These are phyloP conservation scores for Helianthus annuus DNA, from an alignment of 129 eudicot genomes.

Conservation along the genomic window DNA sequence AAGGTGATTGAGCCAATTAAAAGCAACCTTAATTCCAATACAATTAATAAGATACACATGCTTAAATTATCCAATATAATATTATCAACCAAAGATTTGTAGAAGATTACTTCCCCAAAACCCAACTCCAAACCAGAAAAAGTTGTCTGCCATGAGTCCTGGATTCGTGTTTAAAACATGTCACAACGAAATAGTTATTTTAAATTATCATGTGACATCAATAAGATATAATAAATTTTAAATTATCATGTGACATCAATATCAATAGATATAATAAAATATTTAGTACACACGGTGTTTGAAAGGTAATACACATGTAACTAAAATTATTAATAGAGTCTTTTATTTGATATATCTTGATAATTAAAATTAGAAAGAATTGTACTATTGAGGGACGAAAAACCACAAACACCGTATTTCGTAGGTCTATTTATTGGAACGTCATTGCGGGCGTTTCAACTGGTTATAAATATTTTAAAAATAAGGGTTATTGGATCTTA, in stretches of 20 bases:
- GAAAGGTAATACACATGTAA: neutral
- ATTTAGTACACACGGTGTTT: neutral
- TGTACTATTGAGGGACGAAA: neutral
- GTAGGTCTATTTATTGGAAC: no score
- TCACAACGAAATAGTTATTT: neutral
- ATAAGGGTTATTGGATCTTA: no score
- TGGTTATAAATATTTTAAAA: no score
- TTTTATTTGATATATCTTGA: neutral
- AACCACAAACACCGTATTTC: neutral
- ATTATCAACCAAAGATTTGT: conserved; percentile 22
- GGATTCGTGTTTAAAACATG: neutral
- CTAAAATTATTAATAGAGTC: neutral
- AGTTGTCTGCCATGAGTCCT: conserved; percentile 15
- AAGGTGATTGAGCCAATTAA: conserved; percentile 10
- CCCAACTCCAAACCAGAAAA: conserved; percentile 6
- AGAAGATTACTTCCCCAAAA: conserved; percentile 17
- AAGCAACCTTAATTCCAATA: neutral
- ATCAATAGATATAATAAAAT: neutral
- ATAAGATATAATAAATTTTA: neutral
- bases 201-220: neutral
- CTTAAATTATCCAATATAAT: conserved; percentile 6
- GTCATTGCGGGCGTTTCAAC: no score
- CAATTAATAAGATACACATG: conserved; percentile 17
- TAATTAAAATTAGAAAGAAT: neutral
- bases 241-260: neutral